Evolutionary conservation across 768 basidiomycete genomes (phyloP).

Genomic region (Leccinum rimulosum): DNA sequence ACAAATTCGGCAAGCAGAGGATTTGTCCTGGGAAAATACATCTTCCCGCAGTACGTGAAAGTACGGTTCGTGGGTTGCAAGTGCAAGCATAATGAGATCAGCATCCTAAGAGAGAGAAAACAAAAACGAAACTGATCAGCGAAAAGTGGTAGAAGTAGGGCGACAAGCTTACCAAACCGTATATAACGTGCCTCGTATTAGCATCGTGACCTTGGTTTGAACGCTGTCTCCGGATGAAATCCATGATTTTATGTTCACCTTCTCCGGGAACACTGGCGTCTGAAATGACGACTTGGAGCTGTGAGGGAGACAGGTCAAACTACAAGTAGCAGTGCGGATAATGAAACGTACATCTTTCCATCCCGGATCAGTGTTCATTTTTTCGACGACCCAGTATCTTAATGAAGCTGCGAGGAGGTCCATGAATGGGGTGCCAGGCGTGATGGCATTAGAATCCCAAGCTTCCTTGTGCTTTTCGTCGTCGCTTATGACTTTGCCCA

Average conservation of each 20-base stretch:
- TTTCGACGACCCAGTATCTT: conserved; percentile 94
- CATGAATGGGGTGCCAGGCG: conserved; percentile 99
- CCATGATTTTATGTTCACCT: conserved; percentile 99
- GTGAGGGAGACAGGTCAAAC: conserved; percentile 1
- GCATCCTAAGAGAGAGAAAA: conserved; percentile 66
- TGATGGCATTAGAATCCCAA: conserved; percentile 99
- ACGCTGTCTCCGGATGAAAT: conserved; percentile 90
- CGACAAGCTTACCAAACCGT: conserved; percentile 72
- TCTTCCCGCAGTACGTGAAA: conserved; percentile 98
- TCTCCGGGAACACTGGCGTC: conserved; percentile 97
- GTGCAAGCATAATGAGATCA: conserved; percentile 96
- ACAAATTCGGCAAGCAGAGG: conserved; percentile 83
- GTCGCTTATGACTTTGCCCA: conserved; percentile 85
- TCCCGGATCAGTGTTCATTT: conserved; percentile 92
- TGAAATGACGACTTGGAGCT: conserved; percentile 96
- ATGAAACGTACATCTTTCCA: conserved; percentile 77
- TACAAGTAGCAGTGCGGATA: background rate
- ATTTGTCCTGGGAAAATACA: conserved; percentile 87
- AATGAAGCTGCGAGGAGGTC: conserved; percentile 81
- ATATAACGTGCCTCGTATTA: conserved; percentile 95
- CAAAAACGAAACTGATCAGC: conserved; percentile 11
- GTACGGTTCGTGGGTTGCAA: conserved; percentile 98
- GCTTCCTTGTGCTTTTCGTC: conserved; percentile 80
- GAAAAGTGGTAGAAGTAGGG: background rate
- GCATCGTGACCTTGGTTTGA: conserved; percentile 87